Evolutionary conservation across 2,329 filamentous ascomycete genomes (phyloP).

Genomic region (Xylariaceae sp.): DNA sequence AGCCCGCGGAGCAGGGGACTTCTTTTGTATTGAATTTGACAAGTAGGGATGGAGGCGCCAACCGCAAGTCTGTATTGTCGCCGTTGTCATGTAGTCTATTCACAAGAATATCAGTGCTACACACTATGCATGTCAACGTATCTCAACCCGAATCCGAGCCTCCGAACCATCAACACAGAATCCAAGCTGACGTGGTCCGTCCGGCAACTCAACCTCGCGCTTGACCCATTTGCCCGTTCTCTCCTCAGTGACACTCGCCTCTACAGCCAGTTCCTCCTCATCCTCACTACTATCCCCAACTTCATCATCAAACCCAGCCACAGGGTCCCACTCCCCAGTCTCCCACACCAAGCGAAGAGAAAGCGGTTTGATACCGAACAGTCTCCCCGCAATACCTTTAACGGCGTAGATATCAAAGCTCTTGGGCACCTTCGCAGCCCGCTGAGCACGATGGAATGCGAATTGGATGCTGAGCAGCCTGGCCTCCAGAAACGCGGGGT

Average conservation of each 20-base stretch:
- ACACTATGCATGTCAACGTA: conserved; percentile 29
- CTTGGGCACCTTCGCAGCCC: conserved; percentile 59
- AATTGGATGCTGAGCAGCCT: conserved; percentile 66
- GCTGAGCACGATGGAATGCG: conserved; percentile 29
- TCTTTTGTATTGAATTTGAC: neutral
- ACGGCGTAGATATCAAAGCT: conserved; percentile 77
- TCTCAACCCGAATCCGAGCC: conserved; percentile 67
- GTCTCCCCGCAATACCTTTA: conserved; percentile 68
- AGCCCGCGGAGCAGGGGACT: neutral
- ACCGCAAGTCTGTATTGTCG: neutral
- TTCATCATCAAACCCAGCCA: conserved; percentile 58
- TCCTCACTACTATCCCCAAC: conserved; percentile 54
- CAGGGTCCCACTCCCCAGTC: conserved; percentile 85
- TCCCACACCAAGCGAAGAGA: conserved; percentile 72
- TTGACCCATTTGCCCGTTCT: conserved; percentile 60
- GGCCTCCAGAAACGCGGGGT: conserved; percentile 78
- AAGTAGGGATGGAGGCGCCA: neutral
- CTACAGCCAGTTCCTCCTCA: too few species aligned
- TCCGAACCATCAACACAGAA: conserved; percentile 75
- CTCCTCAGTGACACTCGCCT: conserved; percentile 34
- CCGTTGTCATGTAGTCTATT: neutral
- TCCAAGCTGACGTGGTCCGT: conserved; percentile 76
- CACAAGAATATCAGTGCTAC: neutral
- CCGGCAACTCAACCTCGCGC: conserved; percentile 73
- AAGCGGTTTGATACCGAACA: conserved; percentile 64